Conservation (phyloP, 176 grass and related monocot genomes). For the Triticum timopheevii region DNA sequence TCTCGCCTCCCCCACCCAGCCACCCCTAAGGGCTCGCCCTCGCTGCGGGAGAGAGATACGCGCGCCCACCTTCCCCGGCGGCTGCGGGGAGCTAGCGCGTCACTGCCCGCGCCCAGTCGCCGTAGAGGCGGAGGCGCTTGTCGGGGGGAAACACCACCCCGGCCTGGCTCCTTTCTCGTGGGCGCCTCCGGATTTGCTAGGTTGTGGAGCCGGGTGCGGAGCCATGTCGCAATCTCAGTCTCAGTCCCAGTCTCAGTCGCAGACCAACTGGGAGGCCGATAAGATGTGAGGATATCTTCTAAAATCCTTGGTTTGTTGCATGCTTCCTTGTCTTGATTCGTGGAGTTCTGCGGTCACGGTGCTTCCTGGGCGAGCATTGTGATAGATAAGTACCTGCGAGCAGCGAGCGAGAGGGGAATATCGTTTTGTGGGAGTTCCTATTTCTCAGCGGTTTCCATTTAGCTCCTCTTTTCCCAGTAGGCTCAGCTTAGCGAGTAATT, state of each 20-base stretch:
- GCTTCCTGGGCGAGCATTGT: background rate
- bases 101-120: background rate
- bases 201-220: background rate
- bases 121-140: constrained; percentile 1
- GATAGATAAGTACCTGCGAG: background rate
- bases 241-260: constrained; percentile 22
- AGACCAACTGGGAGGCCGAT: constrained; percentile 48
- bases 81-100: background rate
- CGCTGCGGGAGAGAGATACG: background rate
- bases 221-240: constrained; percentile 37
- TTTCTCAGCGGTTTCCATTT: background rate
- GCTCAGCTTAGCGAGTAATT: background rate
- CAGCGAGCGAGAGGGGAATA: background rate
- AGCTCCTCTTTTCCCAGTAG: background rate
- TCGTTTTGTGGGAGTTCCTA: constrained; percentile 1
- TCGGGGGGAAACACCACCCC: background rate
- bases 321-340: background rate
- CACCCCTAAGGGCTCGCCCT: background rate
- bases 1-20: background rate
- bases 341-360: background rate
- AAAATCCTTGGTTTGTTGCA: background rate
- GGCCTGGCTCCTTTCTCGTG: background rate
- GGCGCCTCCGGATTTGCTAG: background rate
- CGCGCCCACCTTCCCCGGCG: background rate
- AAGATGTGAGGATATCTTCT: constrained; percentile 39